These are phyloP conservation scores for Boechera stricta DNA, from an alignment of 345 rosid genomes.

Conservation along the genomic window DNA sequence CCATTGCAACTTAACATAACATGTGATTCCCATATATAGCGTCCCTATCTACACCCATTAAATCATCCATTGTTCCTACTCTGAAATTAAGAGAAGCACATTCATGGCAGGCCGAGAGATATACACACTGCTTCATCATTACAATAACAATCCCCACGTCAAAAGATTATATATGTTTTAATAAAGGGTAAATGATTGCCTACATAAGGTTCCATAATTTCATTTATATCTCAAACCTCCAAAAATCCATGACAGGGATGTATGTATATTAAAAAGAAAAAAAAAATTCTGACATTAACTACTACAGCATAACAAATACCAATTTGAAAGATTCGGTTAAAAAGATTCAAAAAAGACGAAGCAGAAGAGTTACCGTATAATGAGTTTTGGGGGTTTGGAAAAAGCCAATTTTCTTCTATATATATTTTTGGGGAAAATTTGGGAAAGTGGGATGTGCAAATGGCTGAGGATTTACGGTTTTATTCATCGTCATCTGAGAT, in stretches of 20 bases:
- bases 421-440: conserved; percentile 2
- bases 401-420: conserved; percentile 33
- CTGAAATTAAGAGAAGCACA: no score
- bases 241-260: conserved; percentile 33
- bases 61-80: no score
- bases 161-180: not conserved
- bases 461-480: conserved; percentile 13
- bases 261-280: not conserved
- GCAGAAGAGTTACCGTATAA: conserved; percentile 42
- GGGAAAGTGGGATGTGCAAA: conserved; percentile 35
- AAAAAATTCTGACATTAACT: conserved; percentile 27
- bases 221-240: conserved; percentile 27
- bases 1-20: no score
- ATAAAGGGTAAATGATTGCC: not conserved
- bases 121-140: not conserved
- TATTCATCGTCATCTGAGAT: conserved; percentile 73
- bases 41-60: no score
- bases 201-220: not conserved
- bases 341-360: not conserved
- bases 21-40: no score
- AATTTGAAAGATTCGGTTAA: conserved; percentile 36
- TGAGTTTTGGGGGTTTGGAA: conserved; percentile 20
- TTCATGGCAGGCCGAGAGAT: not conserved
- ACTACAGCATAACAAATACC: conserved; percentile 24
- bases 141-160: not conserved